Conservation (phyloP, 192 early-diverging fungal species). For the Neocallimastix lanati region DNA sequence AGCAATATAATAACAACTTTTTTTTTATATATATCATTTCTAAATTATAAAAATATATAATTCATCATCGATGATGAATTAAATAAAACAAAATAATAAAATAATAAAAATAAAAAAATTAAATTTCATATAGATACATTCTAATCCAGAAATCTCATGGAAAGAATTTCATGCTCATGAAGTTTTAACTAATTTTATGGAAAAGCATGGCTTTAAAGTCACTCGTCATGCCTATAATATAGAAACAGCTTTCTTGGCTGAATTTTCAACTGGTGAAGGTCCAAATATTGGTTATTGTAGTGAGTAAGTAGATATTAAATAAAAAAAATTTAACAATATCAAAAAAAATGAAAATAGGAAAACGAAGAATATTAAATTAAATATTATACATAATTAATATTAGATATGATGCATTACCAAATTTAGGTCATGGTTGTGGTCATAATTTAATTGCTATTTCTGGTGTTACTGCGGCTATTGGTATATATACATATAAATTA, state of each 20-base stretch:
- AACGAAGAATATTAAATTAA: too few species aligned
- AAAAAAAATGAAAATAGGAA: too few species aligned
- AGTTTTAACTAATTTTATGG: conserved; percentile 43
- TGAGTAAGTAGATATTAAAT: too few species aligned
- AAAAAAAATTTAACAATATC: too few species aligned
- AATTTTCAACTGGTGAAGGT: conserved; percentile 17
- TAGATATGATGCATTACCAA: conserved; percentile 50
- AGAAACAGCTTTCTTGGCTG: conserved; percentile 57
- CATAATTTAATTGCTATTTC: conserved; percentile 57
- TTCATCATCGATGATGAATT: too few species aligned
- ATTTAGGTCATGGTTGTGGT: conserved; percentile 45
- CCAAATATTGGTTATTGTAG: conserved; percentile 1
- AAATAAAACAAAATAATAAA: too few species aligned
- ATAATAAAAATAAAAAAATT: too few species aligned
- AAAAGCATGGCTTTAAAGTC: conserved; percentile 44
- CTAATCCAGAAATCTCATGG: conserved; percentile 11
- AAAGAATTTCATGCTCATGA: conserved; percentile 24
- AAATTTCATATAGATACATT: too few species aligned
- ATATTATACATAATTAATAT: conserved; percentile 44
- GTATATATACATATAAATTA: too few species aligned
- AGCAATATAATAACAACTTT: too few species aligned
- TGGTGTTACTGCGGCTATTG: conserved; percentile 40
- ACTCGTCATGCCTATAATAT: conserved; percentile 35
- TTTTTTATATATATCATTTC: too few species aligned
- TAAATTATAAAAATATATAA: too few species aligned